Evolutionary conservation across 345 rosid genomes (phyloP).

Genomic region (Combretum micranthum): DNA sequence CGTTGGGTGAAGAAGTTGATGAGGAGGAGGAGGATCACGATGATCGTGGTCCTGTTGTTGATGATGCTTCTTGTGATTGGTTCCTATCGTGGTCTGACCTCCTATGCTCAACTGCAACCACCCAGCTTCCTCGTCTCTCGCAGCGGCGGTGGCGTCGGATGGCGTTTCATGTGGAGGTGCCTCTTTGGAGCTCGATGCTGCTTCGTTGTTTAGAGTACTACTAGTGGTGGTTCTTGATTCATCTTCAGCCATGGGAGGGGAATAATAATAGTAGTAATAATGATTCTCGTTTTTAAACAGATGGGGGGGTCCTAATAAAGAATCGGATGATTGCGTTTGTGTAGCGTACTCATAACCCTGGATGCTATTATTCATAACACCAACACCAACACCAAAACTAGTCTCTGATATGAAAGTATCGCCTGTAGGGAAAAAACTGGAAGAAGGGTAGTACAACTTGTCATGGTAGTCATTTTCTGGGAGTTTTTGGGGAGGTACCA

Average conservation of each 20-base stretch:
- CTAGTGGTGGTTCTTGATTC: conserved; percentile 75
- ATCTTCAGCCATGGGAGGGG: conserved; percentile 66
- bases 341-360: no score
- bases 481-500: conserved; percentile 53
- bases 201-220: conserved; percentile 34
- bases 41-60: background rate
- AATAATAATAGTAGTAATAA: no score
- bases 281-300: background rate
- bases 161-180: conserved; percentile 17
- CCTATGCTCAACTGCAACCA: conserved; percentile 92
- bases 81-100: conserved; percentile 13
- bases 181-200: conserved; percentile 56
- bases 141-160: no score
- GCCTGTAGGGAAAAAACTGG: conserved; percentile 7
- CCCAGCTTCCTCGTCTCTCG: conserved; percentile 40
- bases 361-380: no score
- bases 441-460: conserved; percentile 2
- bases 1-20: conserved; percentile 7
- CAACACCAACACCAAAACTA: conserved; percentile 28
- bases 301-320: conserved; percentile 40
- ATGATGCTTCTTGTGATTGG: background rate
- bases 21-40: background rate
- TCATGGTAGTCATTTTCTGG: conserved; percentile 17
- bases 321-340: background rate
- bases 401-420: background rate